These are phyloP conservation scores for Taiwanofungus camphoratus DNA, from an alignment of 1,284 basidiomycete species.

Conservation along the genomic window DNA sequence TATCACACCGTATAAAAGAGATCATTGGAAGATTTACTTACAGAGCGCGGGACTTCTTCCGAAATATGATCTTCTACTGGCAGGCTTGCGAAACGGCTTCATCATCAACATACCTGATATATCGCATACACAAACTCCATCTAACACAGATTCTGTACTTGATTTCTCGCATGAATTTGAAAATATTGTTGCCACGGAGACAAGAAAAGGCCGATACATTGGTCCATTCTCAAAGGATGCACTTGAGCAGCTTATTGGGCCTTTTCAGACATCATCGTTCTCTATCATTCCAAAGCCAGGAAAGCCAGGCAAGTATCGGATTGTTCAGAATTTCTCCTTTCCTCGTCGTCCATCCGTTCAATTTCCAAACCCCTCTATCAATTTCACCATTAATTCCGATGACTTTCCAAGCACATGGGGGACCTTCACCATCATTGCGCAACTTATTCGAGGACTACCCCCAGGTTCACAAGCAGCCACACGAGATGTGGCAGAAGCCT, in stretches of 20 bases:
- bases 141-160: conserved; percentile 20
- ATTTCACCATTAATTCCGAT: conserved; percentile 10
- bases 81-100: conserved; percentile 1
- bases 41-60: conserved; percentile 10
- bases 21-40: conserved; percentile 22
- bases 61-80: conserved; percentile 13
- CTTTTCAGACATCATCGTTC: conserved; percentile 7
- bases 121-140: conserved; percentile 17
- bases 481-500: conserved; percentile 17
- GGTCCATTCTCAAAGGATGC: conserved; percentile 24
- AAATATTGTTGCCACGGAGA: conserved; percentile 19
- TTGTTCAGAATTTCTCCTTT: conserved; percentile 20
- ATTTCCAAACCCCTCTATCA: conserved; percentile 2
- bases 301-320: background rate
- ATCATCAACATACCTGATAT: conserved; percentile 9
- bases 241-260: conserved; percentile 2
- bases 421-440: conserved; percentile 14
- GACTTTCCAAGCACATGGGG: conserved; percentile 18
- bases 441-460: conserved; percentile 12
- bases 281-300: conserved; percentile 8
- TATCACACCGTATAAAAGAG: conserved; percentile 15
- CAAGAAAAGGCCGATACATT: conserved; percentile 22
- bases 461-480: conserved; percentile 17
- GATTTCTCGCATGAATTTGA: conserved; percentile 1
- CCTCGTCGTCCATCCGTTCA: conserved; percentile 1